Evolutionary conservation across 768 basidiomycete genomes (phyloP), one percentile per base, ranked within the genome.

Genomic region (Rhodotorula paludigena): DNA sequence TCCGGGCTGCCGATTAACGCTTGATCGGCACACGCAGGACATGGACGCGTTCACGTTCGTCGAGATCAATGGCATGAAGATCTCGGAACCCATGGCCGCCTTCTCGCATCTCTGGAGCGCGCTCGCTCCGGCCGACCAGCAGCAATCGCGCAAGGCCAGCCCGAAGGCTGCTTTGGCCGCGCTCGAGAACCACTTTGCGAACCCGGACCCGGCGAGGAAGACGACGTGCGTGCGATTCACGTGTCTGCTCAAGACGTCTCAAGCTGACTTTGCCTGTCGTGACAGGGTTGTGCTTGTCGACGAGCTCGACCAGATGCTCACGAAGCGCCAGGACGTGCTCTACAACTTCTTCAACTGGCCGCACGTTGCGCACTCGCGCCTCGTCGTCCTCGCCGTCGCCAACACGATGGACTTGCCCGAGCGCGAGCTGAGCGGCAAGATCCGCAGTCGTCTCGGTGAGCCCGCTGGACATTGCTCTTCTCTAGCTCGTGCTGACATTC

Each of bases 311-410:
- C 96, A 98, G 77, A 83, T 99, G 36, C 86, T 98, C 73, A 98
- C 94, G 2, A 82, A 88, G 25, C 96, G 96, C 77, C 94, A 99
- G 77, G 94, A 99, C 65, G 94, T 99, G 16, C 89, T 99, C 30
- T 99, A 99, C 80, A 97, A 97, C 76, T 98, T 99, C 80, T 98
- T 98, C 83, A 98, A 99, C 77, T 99, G 96, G 94, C 96, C 96
- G 3, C 94, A 92, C 7, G 81, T 96, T 57, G 82, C 84, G 0
- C 86, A 86, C 28, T 92, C 91, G 64, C 90, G 89, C 77, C 83
- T 99, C 10, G 86, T 97, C 58, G 96, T 99, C 3, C 84, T 99
- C 57, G 94, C 96, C 0, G 92, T 99, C 1, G 96, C 96, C 12
- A 99, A 98, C 77, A 92, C 94, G 38, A 94, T 96, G 89, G 94